phyloP scores from a whole-genome alignment of 129 eudicot species.

The Erigeron canadensis region DNA sequence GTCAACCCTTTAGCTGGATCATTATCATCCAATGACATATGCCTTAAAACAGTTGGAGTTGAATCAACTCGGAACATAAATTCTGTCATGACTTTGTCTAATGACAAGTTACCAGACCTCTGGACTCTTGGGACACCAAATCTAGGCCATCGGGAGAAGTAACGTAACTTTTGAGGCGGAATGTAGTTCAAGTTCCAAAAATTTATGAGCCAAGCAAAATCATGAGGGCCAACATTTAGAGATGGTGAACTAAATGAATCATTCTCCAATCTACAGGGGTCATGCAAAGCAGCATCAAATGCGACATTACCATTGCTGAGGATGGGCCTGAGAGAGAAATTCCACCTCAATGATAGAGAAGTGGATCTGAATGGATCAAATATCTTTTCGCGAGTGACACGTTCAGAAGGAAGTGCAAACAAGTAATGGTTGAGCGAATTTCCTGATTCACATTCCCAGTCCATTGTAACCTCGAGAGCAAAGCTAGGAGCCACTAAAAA shows the following conservation, averaged over 20 bases:
- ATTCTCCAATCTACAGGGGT: conserved; percentile 36
- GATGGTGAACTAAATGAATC: conserved; percentile 50
- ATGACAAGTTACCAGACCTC: conserved; percentile 91
- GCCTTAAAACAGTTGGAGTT: conserved; percentile 75
- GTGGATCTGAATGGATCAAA: conserved; percentile 94
- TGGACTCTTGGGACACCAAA: conserved; percentile 88
- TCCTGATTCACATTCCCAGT: conserved; percentile 97
- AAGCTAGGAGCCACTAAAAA: conserved; percentile 81
- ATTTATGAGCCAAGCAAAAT: conserved; percentile 85
- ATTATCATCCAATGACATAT: conserved; percentile 82
- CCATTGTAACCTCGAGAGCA: conserved; percentile 85
- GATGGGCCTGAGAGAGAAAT: conserved; percentile 73
- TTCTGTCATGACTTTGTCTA: conserved; percentile 95
- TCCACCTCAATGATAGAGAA: conserved; percentile 79
- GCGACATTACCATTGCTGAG: conserved; percentile 34
- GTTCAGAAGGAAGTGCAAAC: conserved; percentile 90
- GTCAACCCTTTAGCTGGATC: conserved; percentile 96
- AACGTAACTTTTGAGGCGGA: conserved; percentile 90
- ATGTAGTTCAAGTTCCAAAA: conserved; percentile 81
- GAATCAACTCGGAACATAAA: conserved; percentile 93
- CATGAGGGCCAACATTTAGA: conserved; percentile 84
- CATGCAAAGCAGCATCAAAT: conserved; percentile 45
- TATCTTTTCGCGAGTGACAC: conserved; percentile 62
- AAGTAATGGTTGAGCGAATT: conserved; percentile 82
- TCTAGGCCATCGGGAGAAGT: conserved; percentile 95